Evolutionary conservation across 225 moss, liverwort and hornwort genomes (phyloP).

Genomic region (Takakia lepidozioides): DNA sequence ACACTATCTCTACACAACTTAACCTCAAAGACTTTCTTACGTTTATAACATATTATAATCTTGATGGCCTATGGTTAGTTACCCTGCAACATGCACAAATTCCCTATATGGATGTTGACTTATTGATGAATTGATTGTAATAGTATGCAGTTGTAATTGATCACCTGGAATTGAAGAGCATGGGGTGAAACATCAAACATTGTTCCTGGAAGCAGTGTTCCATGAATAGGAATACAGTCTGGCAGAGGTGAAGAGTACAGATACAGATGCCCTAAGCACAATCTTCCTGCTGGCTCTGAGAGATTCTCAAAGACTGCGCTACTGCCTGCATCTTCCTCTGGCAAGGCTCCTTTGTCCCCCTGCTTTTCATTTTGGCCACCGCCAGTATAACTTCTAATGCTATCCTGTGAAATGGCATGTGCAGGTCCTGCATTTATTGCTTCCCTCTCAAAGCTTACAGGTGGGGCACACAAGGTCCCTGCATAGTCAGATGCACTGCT

Average conservation of each 20-base stretch:
- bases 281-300: slow-evolving; percentile 43
- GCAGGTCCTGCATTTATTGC: slow-evolving; percentile 23
- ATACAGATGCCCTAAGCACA: slow-evolving; percentile 80
- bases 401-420: slow-evolving; percentile 17
- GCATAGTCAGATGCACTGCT: slow-evolving; percentile 25
- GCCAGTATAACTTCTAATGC: slow-evolving; percentile 11
- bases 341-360: slow-evolving; percentile 9
- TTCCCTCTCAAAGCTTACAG: slow-evolving; percentile 2
- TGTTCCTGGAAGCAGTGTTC: slow-evolving; percentile 62
- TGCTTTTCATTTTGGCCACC: slow-evolving; percentile 19
- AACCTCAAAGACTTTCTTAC: too few species aligned
- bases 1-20: too few species aligned
- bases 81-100: too few species aligned
- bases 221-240: slow-evolving; percentile 79
- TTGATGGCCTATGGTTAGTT: too few species aligned
- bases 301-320: slow-evolving; percentile 16
- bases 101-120: too few species aligned
- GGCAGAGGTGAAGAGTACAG: slow-evolving; percentile 84
- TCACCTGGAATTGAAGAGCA: slow-evolving; percentile 71
- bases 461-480: slow-evolving; percentile 14
- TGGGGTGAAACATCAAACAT: slow-evolving; percentile 69
- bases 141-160: too few species aligned
- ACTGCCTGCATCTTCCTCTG: slow-evolving; percentile 28
- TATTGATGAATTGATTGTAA: too few species aligned
- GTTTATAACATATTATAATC: too few species aligned